Evolutionary conservation across 805 yeast species (phyloP), one percentile per base, ranked within the genome.

Genomic region (Candida ovalis): DNA sequence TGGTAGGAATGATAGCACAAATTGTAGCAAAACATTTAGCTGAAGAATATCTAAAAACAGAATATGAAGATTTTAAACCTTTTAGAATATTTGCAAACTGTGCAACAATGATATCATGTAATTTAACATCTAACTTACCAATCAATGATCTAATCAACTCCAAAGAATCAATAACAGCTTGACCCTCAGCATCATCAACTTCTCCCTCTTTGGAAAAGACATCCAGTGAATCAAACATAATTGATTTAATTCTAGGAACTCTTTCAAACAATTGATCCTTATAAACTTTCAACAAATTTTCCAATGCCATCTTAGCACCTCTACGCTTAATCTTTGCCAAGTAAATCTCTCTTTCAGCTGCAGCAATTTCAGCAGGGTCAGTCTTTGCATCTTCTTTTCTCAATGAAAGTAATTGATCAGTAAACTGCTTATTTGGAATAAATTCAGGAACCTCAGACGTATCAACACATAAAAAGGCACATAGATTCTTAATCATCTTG

Each of bases 361-460:
- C 76, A 0, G 81, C 76, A 49, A 78, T 74, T 52, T 83, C 90
- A 15, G 77, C 75, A 5, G 84, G 80, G 50, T 81, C 84, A 1
- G 81, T 67, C 43, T 74, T 74, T 1, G 84, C 80, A 54, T 88
- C 95, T 56, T 89, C 97, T 57, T 88, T 88, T 47, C 80, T 73
- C 56, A 90, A 73, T 1, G 97, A 88, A 45, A 91, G 68, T 12
- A 92, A 84, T 13, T 70, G 70, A 40, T 78, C 80, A 17, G 67
- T 73, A 47, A 75, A 71, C 13, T 68, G 66, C 35, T 78, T 76
- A 56, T 87, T 86, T 40, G 86, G 83, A 15, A 74, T 73, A 61
- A 88, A 94, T 59, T 89, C 97, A 2, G 99, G 99, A 28, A 92
- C 97, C 62, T 91, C 97, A 3, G 94, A 80, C 0, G 97, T 89